Conservation (phyloP, 2,329 filamentous ascomycete genomes). For the Fusarium goolgardi region DNA sequence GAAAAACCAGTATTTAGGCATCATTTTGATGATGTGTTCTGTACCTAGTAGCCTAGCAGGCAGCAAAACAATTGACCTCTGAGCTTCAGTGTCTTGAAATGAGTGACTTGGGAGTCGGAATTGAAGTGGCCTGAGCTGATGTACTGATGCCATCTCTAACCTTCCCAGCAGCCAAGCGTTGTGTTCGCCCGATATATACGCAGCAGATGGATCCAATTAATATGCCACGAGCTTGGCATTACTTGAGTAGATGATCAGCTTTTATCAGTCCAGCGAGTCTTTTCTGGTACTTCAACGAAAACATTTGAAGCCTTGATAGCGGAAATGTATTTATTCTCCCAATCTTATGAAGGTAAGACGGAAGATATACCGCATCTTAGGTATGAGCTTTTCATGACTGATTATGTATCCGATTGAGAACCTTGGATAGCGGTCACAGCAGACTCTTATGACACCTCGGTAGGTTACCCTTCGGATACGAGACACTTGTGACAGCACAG, state of each 20-base stretch:
- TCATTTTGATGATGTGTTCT: background rate
- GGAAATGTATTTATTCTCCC: too few relatives aligned
- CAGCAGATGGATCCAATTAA: background rate
- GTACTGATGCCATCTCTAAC: background rate
- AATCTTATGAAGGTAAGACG: background rate
- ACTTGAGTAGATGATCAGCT: background rate
- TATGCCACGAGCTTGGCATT: background rate
- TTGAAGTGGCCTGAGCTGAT: background rate
- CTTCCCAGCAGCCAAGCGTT: background rate
- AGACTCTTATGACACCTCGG: background rate
- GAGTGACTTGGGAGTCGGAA: too few relatives aligned
- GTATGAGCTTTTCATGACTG: background rate
- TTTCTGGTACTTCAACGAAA: background rate
- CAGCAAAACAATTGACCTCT: background rate
- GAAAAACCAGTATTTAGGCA: background rate
- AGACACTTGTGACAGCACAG: too few relatives aligned
- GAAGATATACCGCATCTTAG: background rate
- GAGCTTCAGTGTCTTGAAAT: background rate
- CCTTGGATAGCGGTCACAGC: accelerated
- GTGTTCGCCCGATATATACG: background rate
- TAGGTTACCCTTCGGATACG: too few relatives aligned
- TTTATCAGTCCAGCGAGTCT: background rate
- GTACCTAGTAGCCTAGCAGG: accelerated
- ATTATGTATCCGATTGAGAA: background rate
- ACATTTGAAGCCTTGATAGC: background rate